Evolutionary conservation across 768 basidiomycete species (phyloP), one percentile per base, ranked within the genome.

Genomic region (Termitomyces sp.): DNA sequence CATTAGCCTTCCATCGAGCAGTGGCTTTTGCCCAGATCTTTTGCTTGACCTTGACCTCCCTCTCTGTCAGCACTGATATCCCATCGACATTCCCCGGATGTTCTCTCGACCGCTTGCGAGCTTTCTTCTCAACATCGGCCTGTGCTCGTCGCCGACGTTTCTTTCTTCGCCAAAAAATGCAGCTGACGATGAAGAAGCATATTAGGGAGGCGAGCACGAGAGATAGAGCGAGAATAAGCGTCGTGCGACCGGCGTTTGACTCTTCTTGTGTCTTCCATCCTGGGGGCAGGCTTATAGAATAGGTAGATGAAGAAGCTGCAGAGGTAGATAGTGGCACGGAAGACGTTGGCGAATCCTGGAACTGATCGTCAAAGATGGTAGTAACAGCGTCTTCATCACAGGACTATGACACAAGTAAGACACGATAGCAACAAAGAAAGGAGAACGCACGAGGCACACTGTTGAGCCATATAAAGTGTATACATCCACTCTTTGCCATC

Each of bases 401-500:
- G 50, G 46, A 58, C 67, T 70, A 46, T 10, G 44, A 58, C 26
- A 55, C 12, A 44, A 14, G 29, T 47, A 46, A 46, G 41, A 52
- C 41, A 48, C 18, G 13, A 14, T 41, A 53, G 20, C 16, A 29
- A 24, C 2, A 22, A 10, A 37, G 36, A 26, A 59, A 42, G 44
- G 44, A 32, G 20, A 55, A 74, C 83, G 73, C 64, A 82, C 82
- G n/a, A 72, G 59, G 65, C 86, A 81, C 39, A 86, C 74, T 14
- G 84, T 81, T n/a, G 84, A 85, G n/a, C 89, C 88, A 63, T 85
- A 88, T 39, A 89, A 70, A 13, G 84, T 80, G 72, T 85, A 90
- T 27, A 66, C 62, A 9, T 74, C 71, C 2, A 79, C 74, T 66
- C 76, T 81, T 43, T 79, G 76, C 87, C 87, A 89, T 54, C 73